Base-by-base conservation (phyloP, 192 early-diverging fungal species). In the Hyaloraphidium curvatum region DNA sequence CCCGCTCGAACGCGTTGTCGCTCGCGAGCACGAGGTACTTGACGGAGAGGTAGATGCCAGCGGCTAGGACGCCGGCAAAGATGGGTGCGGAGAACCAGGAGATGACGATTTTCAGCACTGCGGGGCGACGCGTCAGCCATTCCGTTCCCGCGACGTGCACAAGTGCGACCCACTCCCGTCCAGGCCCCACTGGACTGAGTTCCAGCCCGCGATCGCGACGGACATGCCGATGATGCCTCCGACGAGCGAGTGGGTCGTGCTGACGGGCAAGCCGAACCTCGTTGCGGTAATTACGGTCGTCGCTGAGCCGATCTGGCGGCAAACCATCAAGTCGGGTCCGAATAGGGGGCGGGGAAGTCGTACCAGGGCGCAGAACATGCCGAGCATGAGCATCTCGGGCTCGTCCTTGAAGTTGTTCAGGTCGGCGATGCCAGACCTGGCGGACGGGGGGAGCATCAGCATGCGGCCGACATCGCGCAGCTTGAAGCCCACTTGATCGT, bases 401-500 rank as follows among this genome's bases (percentile, higher is more conserved):
- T 73, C 60, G 16, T 55, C 54, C 2, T 33, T 62, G 62, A 87
- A 87, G 1, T 48, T 40, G 5, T 60, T 43, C n/a, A n/a, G n/a
- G n/a, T n/a, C n/a, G n/a, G n/a, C n/a, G n/a, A n/a, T n/a, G n/a
- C n/a, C n/a, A n/a, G n/a, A n/a, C n/a, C n/a, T n/a, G n/a, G n/a
- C n/a, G n/a, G n/a, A n/a, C n/a, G n/a, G n/a, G n/a, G n/a, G n/a
- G n/a, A n/a, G n/a, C n/a, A n/a, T n/a, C n/a, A n/a, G n/a, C n/a
- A n/a, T n/a, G n/a, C n/a, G n/a, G n/a, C n/a, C n/a, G n/a, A n/a
- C n/a, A n/a, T n/a, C n/a, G 30, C 81, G 68, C 1, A 62, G 60
- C 28, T 89, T 67, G 54, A 89, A 79, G 16, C 74, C 71, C 80
- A 77, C 55, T 82, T 81, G 68, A 90, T 87, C 29, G 86, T 89